Evolutionary conservation across 495 filamentous ascomycete genomes (phyloP), one percentile per base, ranked within the genome.

Genomic region (Bombardia bombarda): DNA sequence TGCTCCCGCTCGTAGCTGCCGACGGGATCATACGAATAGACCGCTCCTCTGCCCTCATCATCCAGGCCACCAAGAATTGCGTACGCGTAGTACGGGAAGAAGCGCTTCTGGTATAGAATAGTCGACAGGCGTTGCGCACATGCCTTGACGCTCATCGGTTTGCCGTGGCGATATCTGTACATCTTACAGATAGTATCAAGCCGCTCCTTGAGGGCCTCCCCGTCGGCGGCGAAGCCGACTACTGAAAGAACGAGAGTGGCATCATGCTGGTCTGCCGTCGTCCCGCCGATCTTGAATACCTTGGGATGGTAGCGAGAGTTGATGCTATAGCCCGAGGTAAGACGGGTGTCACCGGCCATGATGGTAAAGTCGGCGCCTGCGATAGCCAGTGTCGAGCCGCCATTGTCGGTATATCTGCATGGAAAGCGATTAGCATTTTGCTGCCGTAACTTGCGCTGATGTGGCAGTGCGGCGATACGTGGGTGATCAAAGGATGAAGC

Each of bases 1-100:
- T 90, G 84, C 67, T 97, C 92, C 53, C 92, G 69, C 70, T 97
- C 92, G 63, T 95, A 96, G 49, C 86, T 92, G 47, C 92, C 92
- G 14, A 98, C 89, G 4, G 93, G 90, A 52, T 98, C 92, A 70
- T 98, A 98, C 45, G 86, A 90, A 74, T 95, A 98, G 32, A 98
- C 70, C 31, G 90, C 89, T 38, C 90, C 92, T 63, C 83, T 86
- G 59, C 92, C 92, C 49, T 96, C 84, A 66, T 95, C 92, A 61
- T 97, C 93, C 40, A 98, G 62, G 18, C 92, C 93, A 13, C 86
- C 90, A 19, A 98, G 72, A 55, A 98, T 95, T 21, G 89, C 90
- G 55, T 85, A 75, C 25, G 90, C 86, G 62, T 97, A 98, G 73
- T 94, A 97, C 13, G 92, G 92, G 74, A 98, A 98, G 73, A 98